Evolutionary conservation across 1,284 basidiomycete genomes (phyloP).

Genomic region (Thelephora terrestris): DNA sequence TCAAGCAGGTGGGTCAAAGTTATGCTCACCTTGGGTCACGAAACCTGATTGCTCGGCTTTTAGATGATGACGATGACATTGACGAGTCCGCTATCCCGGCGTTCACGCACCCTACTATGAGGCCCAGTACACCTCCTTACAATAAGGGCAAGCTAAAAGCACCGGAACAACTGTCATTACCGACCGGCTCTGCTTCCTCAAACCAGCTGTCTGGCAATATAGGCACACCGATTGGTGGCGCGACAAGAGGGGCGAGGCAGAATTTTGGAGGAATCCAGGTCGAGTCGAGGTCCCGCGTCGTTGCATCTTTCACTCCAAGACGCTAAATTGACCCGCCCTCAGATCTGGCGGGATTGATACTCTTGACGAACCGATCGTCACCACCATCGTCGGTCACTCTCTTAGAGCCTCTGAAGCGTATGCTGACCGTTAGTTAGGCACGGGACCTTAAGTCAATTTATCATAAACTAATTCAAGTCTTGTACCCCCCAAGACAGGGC

Average conservation of each 20-base stretch:
- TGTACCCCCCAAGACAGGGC: slow-evolving; percentile 71
- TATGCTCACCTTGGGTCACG: neutral
- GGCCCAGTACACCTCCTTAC: slow-evolving; percentile 20
- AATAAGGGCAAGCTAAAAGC: slow-evolving; percentile 66
- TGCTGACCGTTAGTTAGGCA: slow-evolving; percentile 35
- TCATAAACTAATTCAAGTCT: slow-evolving; percentile 83
- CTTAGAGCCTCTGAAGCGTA: neutral
- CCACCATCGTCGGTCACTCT: slow-evolving; percentile 69
- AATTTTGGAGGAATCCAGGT: slow-evolving; percentile 76
- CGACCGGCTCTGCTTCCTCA: slow-evolving; percentile 23
- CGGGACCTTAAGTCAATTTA: slow-evolving; percentile 86
- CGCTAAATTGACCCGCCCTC: neutral
- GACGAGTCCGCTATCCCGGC: slow-evolving; percentile 72
- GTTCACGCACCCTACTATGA: slow-evolving; percentile 53
- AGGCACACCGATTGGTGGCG: slow-evolving; percentile 34
- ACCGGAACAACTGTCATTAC: slow-evolving; percentile 44
- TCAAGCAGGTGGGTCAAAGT: slow-evolving; percentile 44
- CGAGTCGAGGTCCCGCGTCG: slow-evolving; percentile 62
- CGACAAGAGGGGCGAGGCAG: slow-evolving; percentile 39
- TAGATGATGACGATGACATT: slow-evolving; percentile 68
- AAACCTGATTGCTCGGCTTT: slow-evolving; percentile 10
- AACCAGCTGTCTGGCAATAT: slow-evolving; percentile 62
- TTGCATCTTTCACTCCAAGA: neutral
- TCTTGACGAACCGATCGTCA: slow-evolving; percentile 82
- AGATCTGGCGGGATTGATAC: slow-evolving; percentile 79